These are phyloP conservation scores for Penicillium sp. DNA, from an alignment of 2,329 filamentous ascomycete genomes.

Conservation along the genomic window DNA sequence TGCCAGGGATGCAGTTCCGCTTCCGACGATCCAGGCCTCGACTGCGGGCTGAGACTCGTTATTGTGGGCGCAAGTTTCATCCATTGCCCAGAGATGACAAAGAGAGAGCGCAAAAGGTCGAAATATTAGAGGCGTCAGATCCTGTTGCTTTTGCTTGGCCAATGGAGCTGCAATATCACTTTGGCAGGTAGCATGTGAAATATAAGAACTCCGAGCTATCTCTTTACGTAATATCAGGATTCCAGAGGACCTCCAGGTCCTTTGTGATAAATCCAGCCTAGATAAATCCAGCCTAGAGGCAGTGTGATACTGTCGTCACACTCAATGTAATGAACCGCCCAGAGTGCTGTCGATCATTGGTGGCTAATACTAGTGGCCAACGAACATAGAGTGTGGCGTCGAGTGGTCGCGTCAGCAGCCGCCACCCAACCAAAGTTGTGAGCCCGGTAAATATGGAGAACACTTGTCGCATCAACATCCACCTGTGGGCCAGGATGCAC, in stretches of 20 bases:
- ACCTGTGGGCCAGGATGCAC: no score
- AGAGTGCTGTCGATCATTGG: not conserved
- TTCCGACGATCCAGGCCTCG: constrained; percentile 10
- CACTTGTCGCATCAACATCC: no score
- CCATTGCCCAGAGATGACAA: not conserved
- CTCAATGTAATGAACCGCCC: not conserved
- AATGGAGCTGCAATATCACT: not conserved
- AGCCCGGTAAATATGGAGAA: no score
- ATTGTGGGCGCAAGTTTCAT: not conserved
- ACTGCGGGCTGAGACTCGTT: not conserved
- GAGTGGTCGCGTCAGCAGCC: not conserved
- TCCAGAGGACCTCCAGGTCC: not conserved
- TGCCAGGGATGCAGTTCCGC: constrained; percentile 6
- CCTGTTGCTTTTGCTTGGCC: not conserved
- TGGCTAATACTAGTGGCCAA: not conserved
- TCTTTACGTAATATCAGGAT: not conserved
- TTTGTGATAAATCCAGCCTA: not conserved
- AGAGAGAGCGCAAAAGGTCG: not conserved
- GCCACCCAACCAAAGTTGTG: not conserved
- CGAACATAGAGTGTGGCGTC: not conserved
- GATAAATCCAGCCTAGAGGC: not conserved
- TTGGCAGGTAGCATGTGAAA: not conserved
- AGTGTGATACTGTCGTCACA: not conserved
- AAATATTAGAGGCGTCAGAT: not conserved
- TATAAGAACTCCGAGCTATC: not conserved